Conservation (phyloP, 2,329 filamentous ascomycete genomes). For the Acrocalymma vagum region DNA sequence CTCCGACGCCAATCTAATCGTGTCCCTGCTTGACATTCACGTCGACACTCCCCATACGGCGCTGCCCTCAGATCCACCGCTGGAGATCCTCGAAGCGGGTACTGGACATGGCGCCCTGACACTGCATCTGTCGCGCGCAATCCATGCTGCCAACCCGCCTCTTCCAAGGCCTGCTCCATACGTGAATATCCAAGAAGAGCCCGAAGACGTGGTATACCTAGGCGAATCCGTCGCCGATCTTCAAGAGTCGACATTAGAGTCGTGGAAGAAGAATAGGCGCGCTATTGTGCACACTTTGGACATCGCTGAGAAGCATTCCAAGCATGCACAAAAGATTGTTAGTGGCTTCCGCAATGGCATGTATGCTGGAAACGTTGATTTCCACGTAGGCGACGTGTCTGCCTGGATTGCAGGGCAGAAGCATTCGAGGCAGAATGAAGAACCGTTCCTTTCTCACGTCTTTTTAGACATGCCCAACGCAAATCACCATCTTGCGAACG, state of each 20-base stretch:
- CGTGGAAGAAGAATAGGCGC: constrained; percentile 58
- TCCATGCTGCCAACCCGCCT: constrained; percentile 75
- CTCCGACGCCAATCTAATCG: constrained; percentile 77
- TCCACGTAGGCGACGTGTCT: constrained; percentile 73
- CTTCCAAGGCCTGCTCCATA: constrained; percentile 47
- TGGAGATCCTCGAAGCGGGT: constrained; percentile 84
- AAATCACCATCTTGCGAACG: constrained; percentile 59
- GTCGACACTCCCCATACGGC: constrained; percentile 52
- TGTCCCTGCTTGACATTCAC: constrained; percentile 79
- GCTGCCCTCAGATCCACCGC: constrained; percentile 48
- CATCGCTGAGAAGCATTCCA: constrained; percentile 67
- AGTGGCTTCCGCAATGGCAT: constrained; percentile 73
- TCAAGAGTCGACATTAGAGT: constrained; percentile 33
- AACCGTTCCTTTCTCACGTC: constrained; percentile 75
- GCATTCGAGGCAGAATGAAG: constrained; percentile 29
- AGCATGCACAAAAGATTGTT: constrained; percentile 71
- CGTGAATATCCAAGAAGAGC: constrained; percentile 24
- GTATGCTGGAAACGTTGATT: constrained; percentile 76
- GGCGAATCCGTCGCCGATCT: constrained; percentile 43
- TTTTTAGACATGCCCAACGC: constrained; percentile 77
- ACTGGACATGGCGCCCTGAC: constrained; percentile 86
- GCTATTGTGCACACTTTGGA: constrained; percentile 82
- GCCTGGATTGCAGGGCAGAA: constrained; percentile 67
- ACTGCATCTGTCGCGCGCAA: constrained; percentile 75
- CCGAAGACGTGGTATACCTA: constrained; percentile 38